Base-by-base conservation (phyloP, 2,329 filamentous ascomycete genomes). In the Lasiodiplodia hormozganensis region DNA sequence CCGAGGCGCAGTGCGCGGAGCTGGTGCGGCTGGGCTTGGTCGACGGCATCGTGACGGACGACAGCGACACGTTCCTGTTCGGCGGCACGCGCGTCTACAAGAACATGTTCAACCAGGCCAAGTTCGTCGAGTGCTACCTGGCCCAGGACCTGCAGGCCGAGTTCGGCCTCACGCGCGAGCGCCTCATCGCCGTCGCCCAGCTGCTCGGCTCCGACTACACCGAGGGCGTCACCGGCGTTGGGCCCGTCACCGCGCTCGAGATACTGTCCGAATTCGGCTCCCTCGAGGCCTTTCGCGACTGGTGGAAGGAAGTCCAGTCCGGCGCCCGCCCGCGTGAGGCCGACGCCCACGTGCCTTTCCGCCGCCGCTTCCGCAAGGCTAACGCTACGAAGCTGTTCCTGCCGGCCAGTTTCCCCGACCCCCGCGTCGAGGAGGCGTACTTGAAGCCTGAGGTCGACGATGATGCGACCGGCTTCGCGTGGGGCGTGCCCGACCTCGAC, bases 81-180 rank as follows among this genome's bases (percentile, higher is more conserved):
- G 96, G 96, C 21, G 96, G 96, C 47, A 99, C 94, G 0, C 87
- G 95, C 21, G 92, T 99, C 25, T 99, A 99, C 85, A 99, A 99
- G 80, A 99, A 99, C 83, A 97, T 99, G 94, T 99, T 99, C 85
- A 99, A 97, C 80, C 91, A 93, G 74, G 96, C 96, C 79, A 99
- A 99, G 78, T 97, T 93, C 74, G 96, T 99, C 52, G 96, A 99
- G 81, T 98, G 96, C 81, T 99, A 98, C 77, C 86, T 99, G 11
- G 83, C 89, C 2, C 85, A 84, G 0, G 96, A 99, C 75, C 84
- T 99, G 0, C 93, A 97, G 74, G 92, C 92, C 73, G 96, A 99
- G 74, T 90, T 97, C 70, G 93, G 92, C 0, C 87, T 99, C 0
- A 91, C 92, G 3, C 89, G 95, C n/a, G 86, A 91, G 66, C 93